Conservation (phyloP, 2,329 filamentous ascomycete genomes). For the Xylogone sp. region DNA sequence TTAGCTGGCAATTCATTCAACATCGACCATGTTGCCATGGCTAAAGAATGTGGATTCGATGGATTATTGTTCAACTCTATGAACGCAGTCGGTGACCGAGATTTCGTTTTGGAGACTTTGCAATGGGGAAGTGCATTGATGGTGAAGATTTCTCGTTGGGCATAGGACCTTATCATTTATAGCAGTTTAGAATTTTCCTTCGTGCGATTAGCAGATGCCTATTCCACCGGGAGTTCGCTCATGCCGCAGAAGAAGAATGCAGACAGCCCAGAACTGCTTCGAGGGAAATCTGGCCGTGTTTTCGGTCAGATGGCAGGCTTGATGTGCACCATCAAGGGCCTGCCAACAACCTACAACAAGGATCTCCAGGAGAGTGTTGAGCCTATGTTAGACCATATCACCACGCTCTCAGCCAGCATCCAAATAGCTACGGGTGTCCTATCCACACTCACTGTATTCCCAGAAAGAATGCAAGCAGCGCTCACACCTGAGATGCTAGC, state of each 20-base stretch:
- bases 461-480: slow-evolving; percentile 74
- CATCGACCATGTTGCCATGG: slow-evolving; percentile 76
- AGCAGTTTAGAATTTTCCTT: slow-evolving; percentile 66
- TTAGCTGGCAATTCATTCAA: slow-evolving; percentile 79
- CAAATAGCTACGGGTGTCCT: slow-evolving; percentile 81
- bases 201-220: slow-evolving; percentile 72
- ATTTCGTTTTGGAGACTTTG: slow-evolving; percentile 79
- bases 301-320: slow-evolving; percentile 81
- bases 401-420: slow-evolving; percentile 76
- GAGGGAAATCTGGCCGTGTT: slow-evolving; percentile 72
- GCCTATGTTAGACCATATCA: slow-evolving; percentile 79
- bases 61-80: slow-evolving; percentile 74
- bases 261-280: slow-evolving; percentile 68
- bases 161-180: slow-evolving; percentile 84
- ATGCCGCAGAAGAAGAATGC: slow-evolving; percentile 71
- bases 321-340: slow-evolving; percentile 62
- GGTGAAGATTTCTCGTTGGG: slow-evolving; percentile 73
- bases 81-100: slow-evolving; percentile 69
- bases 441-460: slow-evolving; percentile 64
- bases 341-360: slow-evolving; percentile 81
- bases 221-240: slow-evolving; percentile 65
- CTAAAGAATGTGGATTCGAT: slow-evolving; percentile 76
- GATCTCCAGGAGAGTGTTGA: slow-evolving; percentile 86
- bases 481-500: slow-evolving; percentile 38
- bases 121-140: slow-evolving; percentile 77